These are phyloP conservation scores for Daldinia vernicosa DNA, from an alignment of 495 filamentous ascomycete genomes.

Conservation along the genomic window DNA sequence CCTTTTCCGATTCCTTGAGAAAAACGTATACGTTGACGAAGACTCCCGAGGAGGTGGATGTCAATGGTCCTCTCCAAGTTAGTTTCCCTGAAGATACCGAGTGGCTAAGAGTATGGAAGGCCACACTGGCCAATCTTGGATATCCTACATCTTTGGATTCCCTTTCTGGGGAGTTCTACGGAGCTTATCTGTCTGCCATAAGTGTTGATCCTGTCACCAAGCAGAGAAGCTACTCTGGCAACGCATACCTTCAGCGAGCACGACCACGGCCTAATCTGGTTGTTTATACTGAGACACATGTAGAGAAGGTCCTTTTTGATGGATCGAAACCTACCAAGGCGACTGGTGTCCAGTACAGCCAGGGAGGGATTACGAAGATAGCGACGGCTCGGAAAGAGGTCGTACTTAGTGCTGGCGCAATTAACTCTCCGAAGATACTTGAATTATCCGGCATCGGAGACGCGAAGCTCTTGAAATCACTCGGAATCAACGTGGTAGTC, in stretches of 20 bases:
- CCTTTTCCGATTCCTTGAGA: conserved; percentile 37
- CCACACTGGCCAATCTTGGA: conserved; percentile 8
- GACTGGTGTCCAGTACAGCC: neutral
- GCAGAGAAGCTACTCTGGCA: conserved; percentile 7
- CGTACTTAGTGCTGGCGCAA: neutral
- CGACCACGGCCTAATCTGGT: neutral
- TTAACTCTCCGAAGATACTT: neutral
- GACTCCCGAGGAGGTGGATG: conserved; percentile 16
- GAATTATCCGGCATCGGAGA: neutral
- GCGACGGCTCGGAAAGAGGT: neutral
- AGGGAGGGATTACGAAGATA: neutral
- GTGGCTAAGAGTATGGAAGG: conserved; percentile 43
- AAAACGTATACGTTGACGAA: neutral
- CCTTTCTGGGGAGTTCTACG: neutral
- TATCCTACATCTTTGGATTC: neutral
- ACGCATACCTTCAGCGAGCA: neutral
- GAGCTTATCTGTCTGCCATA: neutral
- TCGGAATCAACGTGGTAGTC: neutral
- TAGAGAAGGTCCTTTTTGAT: neutral
- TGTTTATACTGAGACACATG: neutral
- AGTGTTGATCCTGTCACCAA: neutral
- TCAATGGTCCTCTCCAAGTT: conserved; percentile 26
- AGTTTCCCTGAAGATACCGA: conserved; percentile 18
- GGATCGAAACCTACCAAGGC: neutral
- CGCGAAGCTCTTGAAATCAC: neutral